Evolutionary conservation across 805 yeast species (phyloP).

Genomic region (Zygoascus biomembranicola): DNA sequence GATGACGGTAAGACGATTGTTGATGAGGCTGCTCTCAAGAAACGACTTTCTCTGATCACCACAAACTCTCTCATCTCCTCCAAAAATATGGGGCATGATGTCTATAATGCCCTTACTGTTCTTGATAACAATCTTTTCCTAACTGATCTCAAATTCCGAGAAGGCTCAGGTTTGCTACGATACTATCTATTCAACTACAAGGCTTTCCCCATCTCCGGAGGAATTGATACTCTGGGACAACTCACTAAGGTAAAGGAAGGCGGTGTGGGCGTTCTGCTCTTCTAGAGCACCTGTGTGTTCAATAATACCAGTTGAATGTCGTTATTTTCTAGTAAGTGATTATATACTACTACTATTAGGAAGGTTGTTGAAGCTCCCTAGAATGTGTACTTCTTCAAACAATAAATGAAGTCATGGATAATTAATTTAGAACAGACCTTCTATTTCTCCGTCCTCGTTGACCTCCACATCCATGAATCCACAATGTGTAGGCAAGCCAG

Average conservation of each 20-base stretch:
- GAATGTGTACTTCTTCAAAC: neutral
- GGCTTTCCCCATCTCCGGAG: constrained; percentile 75
- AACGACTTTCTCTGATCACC: constrained; percentile 54
- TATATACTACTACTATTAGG: neutral
- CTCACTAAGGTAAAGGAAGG: constrained; percentile 48
- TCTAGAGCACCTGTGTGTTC: constrained; percentile 31
- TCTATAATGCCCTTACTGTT: constrained; percentile 84
- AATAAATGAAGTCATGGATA: neutral
- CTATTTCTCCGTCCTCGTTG: constrained; percentile 81
- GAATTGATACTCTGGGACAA: constrained; percentile 52
- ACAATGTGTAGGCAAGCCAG: constrained; percentile 92
- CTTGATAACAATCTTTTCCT: constrained; percentile 85
- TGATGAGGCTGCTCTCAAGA: constrained; percentile 31
- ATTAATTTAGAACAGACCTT: constrained; percentile 64
- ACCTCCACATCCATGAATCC: constrained; percentile 98
- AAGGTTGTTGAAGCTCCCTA: constrained; percentile 1
- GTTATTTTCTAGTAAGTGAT: neutral
- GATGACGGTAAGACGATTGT: constrained; percentile 27
- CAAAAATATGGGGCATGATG: constrained; percentile 65
- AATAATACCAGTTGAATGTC: constrained; percentile 3
- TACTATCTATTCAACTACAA: constrained; percentile 88
- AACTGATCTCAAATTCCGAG: constrained; percentile 77
- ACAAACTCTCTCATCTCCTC: constrained; percentile 72
- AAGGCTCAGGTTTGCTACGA: constrained; percentile 88
- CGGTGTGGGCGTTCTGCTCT: constrained; percentile 85